These are phyloP conservation scores for Taxillus chinensis DNA, from an alignment of 164 flowering plant species.

Conservation along the genomic window DNA sequence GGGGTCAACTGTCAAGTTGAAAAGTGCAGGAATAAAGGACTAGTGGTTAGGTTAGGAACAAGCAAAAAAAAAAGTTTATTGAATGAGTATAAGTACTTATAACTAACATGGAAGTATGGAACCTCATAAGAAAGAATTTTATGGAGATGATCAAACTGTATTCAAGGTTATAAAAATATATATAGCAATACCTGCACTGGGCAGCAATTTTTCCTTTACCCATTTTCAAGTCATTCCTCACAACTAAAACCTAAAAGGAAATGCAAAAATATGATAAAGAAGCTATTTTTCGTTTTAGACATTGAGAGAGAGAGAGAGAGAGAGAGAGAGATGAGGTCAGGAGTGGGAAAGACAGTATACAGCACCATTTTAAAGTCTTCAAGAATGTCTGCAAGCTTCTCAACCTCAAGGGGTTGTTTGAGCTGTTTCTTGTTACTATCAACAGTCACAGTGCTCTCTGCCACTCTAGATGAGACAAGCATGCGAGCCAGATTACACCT, in stretches of 20 bases:
- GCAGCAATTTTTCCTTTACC: conserved; percentile 99
- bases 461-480: conserved; percentile 9
- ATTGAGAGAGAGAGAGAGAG: conserved; percentile 1
- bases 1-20: no score
- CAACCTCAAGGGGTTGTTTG: conserved; percentile 57
- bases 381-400: conserved; percentile 73
- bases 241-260: conserved; percentile 64
- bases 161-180: not conserved
- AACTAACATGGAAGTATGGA: no score
- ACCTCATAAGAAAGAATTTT: no score
- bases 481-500: conserved; percentile 19
- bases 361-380: conserved; percentile 91
- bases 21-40: no score
- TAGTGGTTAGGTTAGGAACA: no score
- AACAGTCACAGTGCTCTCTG: conserved; percentile 11
- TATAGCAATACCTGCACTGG: conserved; percentile 72
- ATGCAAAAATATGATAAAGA: not conserved
- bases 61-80: no score
- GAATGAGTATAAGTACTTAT: no score
- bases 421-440: conserved; percentile 17
- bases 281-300: not conserved
- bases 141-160: not conserved
- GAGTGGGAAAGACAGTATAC: not conserved
- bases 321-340: not conserved
- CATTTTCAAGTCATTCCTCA: conserved; percentile 96